phyloP scores from a whole-genome alignment of 1,284 basidiomycete genomes.

The Pyrrhoderma noxium region DNA sequence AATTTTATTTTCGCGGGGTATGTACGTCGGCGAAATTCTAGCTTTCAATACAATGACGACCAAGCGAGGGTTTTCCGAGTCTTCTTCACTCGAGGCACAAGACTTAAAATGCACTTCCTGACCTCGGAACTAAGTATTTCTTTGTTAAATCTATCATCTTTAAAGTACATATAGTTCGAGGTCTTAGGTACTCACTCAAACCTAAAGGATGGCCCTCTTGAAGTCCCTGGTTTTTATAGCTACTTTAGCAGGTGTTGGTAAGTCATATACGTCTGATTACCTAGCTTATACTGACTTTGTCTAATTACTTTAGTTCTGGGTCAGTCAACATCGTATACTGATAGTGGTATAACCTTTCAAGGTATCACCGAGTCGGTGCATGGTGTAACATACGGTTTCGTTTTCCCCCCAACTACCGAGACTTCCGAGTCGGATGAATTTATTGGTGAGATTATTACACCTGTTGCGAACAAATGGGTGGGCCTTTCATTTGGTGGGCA shows the following conservation, averaged over 20 bases:
- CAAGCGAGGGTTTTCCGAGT: conserved; percentile 6
- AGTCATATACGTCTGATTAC: not conserved
- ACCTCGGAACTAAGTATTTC: too few species aligned
- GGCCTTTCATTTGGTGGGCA: conserved; percentile 44
- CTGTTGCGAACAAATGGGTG: conserved; percentile 45
- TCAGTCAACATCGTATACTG: conserved; percentile 17
- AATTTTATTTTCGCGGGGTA: not conserved
- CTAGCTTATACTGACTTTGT: not conserved
- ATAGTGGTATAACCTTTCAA: conserved; percentile 43
- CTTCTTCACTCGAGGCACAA: not conserved
- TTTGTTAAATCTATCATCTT: too few species aligned
- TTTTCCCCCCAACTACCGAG: conserved; percentile 42
- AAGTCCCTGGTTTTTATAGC: conserved; percentile 13
- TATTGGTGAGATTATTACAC: conserved; percentile 55
- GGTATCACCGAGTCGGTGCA: conserved; percentile 44
- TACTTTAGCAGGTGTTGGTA: conserved; percentile 13
- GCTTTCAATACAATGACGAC: not conserved
- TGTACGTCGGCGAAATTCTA: conserved; percentile 12
- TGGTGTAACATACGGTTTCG: conserved; percentile 43
- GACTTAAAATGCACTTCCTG: too few species aligned
- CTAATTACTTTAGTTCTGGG: conserved; percentile 9
- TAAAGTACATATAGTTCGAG: too few species aligned
- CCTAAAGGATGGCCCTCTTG: conserved; percentile 5
- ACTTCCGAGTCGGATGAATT: conserved; percentile 41
- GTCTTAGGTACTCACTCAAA: not conserved